phyloP scores from a whole-genome alignment of 2,329 filamentous ascomycete species.

The Cercospora sp. region DNA sequence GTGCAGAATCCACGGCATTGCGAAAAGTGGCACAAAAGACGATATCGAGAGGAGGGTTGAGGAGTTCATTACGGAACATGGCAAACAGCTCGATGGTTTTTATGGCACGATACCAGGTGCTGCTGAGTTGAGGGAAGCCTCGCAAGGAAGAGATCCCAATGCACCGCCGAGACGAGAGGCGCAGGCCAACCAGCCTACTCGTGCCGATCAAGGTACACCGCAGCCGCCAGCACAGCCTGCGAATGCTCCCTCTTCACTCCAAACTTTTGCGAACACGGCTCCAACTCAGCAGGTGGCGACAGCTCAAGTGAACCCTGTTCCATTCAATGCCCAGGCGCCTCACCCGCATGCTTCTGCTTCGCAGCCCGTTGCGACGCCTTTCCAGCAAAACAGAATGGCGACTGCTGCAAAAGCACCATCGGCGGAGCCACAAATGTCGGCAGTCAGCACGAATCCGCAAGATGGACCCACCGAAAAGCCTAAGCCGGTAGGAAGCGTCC shows the following conservation, averaged over 20 bases:
- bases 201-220: not conserved
- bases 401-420: not conserved
- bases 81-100: not conserved
- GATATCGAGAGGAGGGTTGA: constrained; percentile 8
- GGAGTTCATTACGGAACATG: not conserved
- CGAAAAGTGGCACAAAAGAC: not conserved
- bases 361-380: not conserved
- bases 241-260: not conserved
- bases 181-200: not conserved
- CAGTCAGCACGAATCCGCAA: not conserved
- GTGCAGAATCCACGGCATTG: constrained; percentile 4
- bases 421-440: not conserved
- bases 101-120: not conserved
- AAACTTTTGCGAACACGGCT: not conserved
- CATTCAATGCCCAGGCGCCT: not conserved
- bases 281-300: not conserved
- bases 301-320: not conserved
- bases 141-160: no score
- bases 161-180: not conserved
- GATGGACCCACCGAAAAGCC: not conserved
- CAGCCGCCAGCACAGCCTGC: not conserved
- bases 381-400: not conserved
- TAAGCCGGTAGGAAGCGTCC: not conserved
- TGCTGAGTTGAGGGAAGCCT: no score
- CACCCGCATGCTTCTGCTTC: not conserved